Base-by-base conservation (phyloP, 306 rosid genomes). In the Ochetophila trinervis region DNA sequence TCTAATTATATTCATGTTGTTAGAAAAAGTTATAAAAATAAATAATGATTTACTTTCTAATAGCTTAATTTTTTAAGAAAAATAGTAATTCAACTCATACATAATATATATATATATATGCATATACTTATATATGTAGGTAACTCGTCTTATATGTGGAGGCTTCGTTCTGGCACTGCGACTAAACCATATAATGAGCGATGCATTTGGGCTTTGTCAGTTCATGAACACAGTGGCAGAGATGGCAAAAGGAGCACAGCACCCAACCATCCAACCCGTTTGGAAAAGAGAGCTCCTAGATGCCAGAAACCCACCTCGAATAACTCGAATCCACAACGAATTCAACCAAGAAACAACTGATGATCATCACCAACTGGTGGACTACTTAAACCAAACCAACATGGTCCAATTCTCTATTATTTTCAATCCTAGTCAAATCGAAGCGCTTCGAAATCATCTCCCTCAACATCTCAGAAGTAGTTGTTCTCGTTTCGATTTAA, bases 161-260 rank as follows among this genome's bases (percentile, higher is more conserved):
- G 86, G 80, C 20, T 74, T 81, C 45, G 37, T 77, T 1, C 21
- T 81, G 1, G 80, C 80, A 3, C 22, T 77, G 6, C 77, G 75
- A 3, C 1, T 77, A 20, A 81, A 81, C 40, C 86, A 77, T 37
- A 73, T 75, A 0, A 62, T 77, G 63, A 15, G 72, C 9, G 83
- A 81, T 3, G 82, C 15, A 0, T 0, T 15, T 0, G 83, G 86
- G 1, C 1, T 66, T 0, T 4, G 14, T 11, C 64, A 24, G 6
- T 74, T 81, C 73, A 8, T 77, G 65, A 48, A 0, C 11, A 51
- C 83, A 0, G 5, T 78, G 7, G 62, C 63, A 0, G 82, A 81
- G 64, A 60, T 77, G 42, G 82, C 74, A 0, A 55, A 10, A 10
- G 78, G 80, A 0, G 60, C 62, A 0, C 0, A 3, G 5, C 16